Conservation (phyloP, 768 basidiomycete species). For the Mycena albidolilacea region DNA sequence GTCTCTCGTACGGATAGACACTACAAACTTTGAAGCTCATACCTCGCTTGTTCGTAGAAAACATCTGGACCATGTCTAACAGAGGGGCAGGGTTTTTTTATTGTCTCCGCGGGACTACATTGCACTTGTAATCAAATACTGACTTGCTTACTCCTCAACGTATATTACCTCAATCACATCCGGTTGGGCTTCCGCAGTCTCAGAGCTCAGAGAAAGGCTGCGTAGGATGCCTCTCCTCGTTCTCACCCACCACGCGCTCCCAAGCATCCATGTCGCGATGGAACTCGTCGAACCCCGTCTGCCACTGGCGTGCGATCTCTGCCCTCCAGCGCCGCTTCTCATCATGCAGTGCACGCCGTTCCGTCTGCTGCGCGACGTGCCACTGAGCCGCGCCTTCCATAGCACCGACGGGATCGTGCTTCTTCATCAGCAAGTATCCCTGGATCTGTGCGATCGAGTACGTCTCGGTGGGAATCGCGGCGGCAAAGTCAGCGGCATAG, state of each 20-base stretch:
- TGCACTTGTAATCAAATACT: too few species aligned
- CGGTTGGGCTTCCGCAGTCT: too few species aligned
- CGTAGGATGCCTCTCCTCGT: neutral
- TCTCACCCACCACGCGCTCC: slow-evolving; percentile 2
- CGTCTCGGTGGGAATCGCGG: slow-evolving; percentile 43
- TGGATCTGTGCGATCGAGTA: slow-evolving; percentile 56
- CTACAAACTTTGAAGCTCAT: too few species aligned
- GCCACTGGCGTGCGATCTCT: slow-evolving; percentile 12
- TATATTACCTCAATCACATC: too few species aligned
- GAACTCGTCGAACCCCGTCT: neutral
- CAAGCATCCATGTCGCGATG: slow-evolving; percentile 4
- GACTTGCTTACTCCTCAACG: too few species aligned
- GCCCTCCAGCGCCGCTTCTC: slow-evolving; percentile 14
- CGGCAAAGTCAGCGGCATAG: slow-evolving; percentile 21
- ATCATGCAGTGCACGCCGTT: slow-evolving; percentile 6
- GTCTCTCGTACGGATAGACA: too few species aligned
- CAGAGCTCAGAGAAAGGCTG: too few species aligned
- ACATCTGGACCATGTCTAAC: too few species aligned
- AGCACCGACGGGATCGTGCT: slow-evolving; percentile 26
- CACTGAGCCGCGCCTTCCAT: slow-evolving; percentile 39
- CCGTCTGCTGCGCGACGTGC: slow-evolving; percentile 43
- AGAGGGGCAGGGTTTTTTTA: too few species aligned
- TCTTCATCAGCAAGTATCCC: slow-evolving; percentile 50
- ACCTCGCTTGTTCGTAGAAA: too few species aligned
- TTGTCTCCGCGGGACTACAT: too few species aligned